Evolutionary conservation across 1,284 basidiomycete species (phyloP).

Genomic region (Apiotrichum porosum): DNA sequence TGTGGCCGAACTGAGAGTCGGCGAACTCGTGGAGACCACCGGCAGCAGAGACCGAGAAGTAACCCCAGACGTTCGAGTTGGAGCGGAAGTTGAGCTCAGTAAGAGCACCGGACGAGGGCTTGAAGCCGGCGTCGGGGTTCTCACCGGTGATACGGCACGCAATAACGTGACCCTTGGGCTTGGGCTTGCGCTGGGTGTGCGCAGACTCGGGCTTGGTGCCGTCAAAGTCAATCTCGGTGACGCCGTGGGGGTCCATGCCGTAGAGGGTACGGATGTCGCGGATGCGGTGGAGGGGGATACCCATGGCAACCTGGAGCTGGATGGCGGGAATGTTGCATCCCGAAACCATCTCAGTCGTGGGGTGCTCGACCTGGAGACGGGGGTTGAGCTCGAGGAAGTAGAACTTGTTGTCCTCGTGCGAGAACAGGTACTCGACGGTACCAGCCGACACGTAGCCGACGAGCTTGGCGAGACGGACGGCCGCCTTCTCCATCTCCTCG

Average conservation of each 20-base stretch:
- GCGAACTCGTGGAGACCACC: slow-evolving; percentile 99
- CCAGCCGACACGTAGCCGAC: slow-evolving; percentile 99
- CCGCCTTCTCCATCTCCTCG: slow-evolving; percentile 96
- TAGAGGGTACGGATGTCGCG: slow-evolving; percentile 95
- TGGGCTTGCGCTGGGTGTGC: slow-evolving; percentile 87
- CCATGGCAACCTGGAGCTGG: slow-evolving; percentile 98
- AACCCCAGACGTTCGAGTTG: slow-evolving; percentile 98
- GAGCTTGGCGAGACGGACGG: slow-evolving; percentile 93
- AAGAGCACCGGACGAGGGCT: slow-evolving; percentile 92
- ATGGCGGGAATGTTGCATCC: slow-evolving; percentile 98
- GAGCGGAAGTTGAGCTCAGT: slow-evolving; percentile 99
- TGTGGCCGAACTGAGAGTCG: slow-evolving; percentile 97
- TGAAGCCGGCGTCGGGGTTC: slow-evolving; percentile 99
- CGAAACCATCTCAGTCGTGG: slow-evolving; percentile 98
- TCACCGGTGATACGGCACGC: slow-evolving; percentile 99
- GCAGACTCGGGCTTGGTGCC: slow-evolving; percentile 81
- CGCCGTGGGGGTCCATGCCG: slow-evolving; percentile 80
- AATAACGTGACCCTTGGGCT: slow-evolving; percentile 96
- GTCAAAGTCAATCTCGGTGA: slow-evolving; percentile 94
- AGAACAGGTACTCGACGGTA: slow-evolving; percentile 98
- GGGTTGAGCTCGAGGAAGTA: slow-evolving; percentile 99
- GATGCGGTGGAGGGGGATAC: slow-evolving; percentile 91
- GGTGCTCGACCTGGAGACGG: slow-evolving; percentile 98
- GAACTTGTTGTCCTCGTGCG: slow-evolving; percentile 86
- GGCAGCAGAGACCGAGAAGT: slow-evolving; percentile 94